Base-by-base conservation (phyloP, 2,329 filamentous ascomycete species). In the Pseudogymnoascus sp. region DNA sequence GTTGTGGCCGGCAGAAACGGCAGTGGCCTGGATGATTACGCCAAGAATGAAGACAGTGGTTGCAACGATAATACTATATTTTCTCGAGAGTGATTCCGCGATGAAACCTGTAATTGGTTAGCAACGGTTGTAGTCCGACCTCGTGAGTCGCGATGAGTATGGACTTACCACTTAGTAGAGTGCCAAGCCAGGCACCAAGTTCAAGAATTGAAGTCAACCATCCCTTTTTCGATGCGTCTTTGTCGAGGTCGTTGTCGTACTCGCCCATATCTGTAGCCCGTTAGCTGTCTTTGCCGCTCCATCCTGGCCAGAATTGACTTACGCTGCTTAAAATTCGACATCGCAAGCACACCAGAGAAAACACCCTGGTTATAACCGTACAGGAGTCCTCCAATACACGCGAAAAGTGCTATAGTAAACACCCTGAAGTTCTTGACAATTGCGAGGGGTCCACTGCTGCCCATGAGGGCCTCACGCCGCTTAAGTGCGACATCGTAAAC, bases 141-240 rank as follows among this genome's bases (percentile, higher is more conserved):
- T 18, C 18, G 43, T 3, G 28, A 53, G 22, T 3, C 22, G 22
- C n/a, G 14, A 15, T 30, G 22, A 30, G 43, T 33, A 53, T 53
- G n/a, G 8, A 53, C 43, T 53, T n/a, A 53, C 75, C 76, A 63
- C 76, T 74, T 39, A 87, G 77, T 2, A 92, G 73, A 0, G 86
- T 83, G 37, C 89, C 89, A n/a, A 90, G 70, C 88, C 88, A 91
- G 43, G 88, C 88, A 59, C 88, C 88, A 1, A 91, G 80, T 70
- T 91, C 87, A 25, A 91, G 82, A 65, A 90, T 90, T 2, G 87
- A 78, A 0, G 81, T 84, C 4, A 85, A 70, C 82, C 81, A 84
- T 14, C 82, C 82, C 67, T 84, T 84, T 65, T 80, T 78, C 4
- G 79, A 79, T 67, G 79, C 76, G 62, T 79, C 72, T n/a, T 75